Base-by-base conservation (phyloP, 1,139 yeast genomes). In the Suzukiozyma palmioleophila region DNA sequence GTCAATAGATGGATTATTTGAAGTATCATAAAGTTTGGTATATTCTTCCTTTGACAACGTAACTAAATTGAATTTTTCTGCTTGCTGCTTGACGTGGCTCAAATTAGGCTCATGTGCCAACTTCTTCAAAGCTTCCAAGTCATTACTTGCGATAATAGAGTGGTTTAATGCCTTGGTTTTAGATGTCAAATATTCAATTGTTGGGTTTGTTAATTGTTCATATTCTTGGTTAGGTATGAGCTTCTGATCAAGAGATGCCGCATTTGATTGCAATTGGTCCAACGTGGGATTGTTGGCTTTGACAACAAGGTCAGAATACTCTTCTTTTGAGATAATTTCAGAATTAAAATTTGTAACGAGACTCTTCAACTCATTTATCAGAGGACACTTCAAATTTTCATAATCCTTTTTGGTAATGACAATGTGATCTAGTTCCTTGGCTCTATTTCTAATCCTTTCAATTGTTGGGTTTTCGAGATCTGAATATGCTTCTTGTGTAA, bases 41-140 rank as follows among this genome's bases (percentile, higher is more conserved):
- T 65, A 69, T 41, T 69, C 74, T 2, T 47, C 37, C 41, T 59
- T 57, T 2, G 61, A 44, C 40, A 70, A 51, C 0, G 73, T 63
- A 2, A 66, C 59, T 41, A 68, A 57, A n/a, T 61, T 59, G 38
- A 56, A 59, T 26, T 44, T 57, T 35, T 66, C 70, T 2, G 74
- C 73, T 14, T 60, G 64, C 10, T 50, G 45, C 40, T 66, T 63
- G 5, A 70, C 59, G 37, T 64, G 67, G 33, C 53, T 59, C 41
- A 64, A 52, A 21, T 57, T 51, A 35, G 73, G 73, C 5, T 54
- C 52, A 36, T 59, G 44, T 0, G 69, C 69, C n/a, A 57, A 44
- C 35, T 50, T 52, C 4, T 43, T 40, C 35, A 64, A 47, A 7
- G 46, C 43, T 3, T 45, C 45, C 8, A 52, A 48, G 22, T 59